Conservation (phyloP, 108 stramenopile genomes). For the Aurantiochytrium sp. region DNA sequence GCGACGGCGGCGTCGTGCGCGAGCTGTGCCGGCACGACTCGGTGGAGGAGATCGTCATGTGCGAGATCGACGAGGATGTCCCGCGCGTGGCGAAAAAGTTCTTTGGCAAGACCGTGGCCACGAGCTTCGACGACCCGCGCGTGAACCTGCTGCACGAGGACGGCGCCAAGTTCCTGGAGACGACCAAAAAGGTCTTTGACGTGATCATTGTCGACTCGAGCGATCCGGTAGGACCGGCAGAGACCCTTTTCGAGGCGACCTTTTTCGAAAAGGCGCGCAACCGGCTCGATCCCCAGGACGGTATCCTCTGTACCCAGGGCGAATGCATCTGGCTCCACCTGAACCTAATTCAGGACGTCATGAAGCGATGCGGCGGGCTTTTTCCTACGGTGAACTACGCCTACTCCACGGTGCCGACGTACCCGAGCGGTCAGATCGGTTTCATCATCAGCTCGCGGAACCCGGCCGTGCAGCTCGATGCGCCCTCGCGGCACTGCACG, state of each 20-base stretch:
- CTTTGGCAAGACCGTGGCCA: slow-evolving; percentile 68
- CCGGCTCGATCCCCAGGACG: slow-evolving; percentile 72
- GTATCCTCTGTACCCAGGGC: slow-evolving; percentile 93
- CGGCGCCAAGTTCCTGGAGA: slow-evolving; percentile 54
- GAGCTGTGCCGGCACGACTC: slow-evolving; percentile 78
- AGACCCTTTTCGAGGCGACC: slow-evolving; percentile 85
- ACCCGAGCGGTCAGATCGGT: slow-evolving; percentile 96
- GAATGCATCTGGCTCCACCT: slow-evolving; percentile 96
- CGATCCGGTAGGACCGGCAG: slow-evolving; percentile 92
- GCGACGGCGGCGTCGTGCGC: slow-evolving; percentile 92
- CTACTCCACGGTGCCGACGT: slow-evolving; percentile 94
- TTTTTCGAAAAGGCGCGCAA: slow-evolving; percentile 83
- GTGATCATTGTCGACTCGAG: slow-evolving; percentile 73
- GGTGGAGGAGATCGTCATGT: slow-evolving; percentile 76
- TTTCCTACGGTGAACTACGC: slow-evolving; percentile 87
- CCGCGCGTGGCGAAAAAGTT: slow-evolving; percentile 71
- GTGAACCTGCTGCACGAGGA: slow-evolving; percentile 65
- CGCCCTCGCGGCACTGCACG: background rate
- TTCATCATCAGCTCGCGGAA: slow-evolving; percentile 64
- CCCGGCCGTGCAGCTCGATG: background rate
- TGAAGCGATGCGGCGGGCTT: slow-evolving; percentile 61
- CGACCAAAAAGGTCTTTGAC: slow-evolving; percentile 53
- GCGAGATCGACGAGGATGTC: slow-evolving; percentile 82
- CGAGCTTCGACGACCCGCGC: slow-evolving; percentile 82
- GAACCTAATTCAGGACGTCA: slow-evolving; percentile 75